Percentiles rank a stretch among this genome's conserved stretches.
These are phyloP conservation scores for Adenanthera pavonina DNA, from an alignment of 306 rosid genomes.

Conservation along the genomic window DNA sequence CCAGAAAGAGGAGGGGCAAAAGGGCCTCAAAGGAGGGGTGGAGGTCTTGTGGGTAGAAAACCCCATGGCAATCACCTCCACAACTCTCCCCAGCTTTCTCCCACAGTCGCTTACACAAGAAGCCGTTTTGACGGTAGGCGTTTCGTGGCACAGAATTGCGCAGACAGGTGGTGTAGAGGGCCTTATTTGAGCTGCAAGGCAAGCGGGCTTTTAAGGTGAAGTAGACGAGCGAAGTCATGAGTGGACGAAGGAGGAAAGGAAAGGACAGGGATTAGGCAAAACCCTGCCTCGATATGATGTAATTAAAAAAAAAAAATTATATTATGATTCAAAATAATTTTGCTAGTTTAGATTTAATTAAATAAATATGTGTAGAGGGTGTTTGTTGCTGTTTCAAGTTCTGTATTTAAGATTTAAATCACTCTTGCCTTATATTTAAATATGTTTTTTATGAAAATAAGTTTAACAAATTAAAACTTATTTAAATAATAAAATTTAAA, in stretches of 20 bases:
- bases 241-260: conserved; percentile 24
- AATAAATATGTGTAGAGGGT: too few species aligned
- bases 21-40: conserved; percentile 57
- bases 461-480: too few species aligned
- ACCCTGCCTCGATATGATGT: not conserved
- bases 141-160: conserved; percentile 33
- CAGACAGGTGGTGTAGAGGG: conserved; percentile 11
- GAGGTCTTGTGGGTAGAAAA: conserved; percentile 56
- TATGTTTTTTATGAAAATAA: too few species aligned
- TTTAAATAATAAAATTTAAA: too few species aligned
- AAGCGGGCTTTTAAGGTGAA: conserved; percentile 43
- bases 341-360: too few species aligned
- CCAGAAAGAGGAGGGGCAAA: conserved; percentile 63
- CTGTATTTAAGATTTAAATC: too few species aligned
- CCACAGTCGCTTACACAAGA: conserved; percentile 41
- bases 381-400: too few species aligned
- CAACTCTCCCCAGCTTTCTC: conserved; percentile 64
- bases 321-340: too few species aligned
- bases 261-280: not conserved
- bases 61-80: conserved; percentile 64
- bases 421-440: too few species aligned
- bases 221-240: conserved; percentile 37
- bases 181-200: conserved; percentile 30
- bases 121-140: conserved; percentile 48
- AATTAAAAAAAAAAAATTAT: too few species aligned